Conservation (phyloP, 139 green algal species). For the Spirogloea muscicola region DNA sequence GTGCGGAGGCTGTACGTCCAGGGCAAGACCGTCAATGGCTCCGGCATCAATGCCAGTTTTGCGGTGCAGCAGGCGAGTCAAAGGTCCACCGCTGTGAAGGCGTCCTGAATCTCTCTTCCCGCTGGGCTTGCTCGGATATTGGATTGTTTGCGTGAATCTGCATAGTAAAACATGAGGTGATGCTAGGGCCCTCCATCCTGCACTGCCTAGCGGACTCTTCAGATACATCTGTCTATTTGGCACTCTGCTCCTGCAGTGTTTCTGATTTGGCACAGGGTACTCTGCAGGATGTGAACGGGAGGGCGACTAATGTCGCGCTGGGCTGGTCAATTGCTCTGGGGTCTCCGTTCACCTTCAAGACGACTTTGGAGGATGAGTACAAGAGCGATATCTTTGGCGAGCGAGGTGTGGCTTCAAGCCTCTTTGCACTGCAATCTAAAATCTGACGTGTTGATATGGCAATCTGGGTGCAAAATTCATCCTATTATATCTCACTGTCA, state of each 20-base stretch:
- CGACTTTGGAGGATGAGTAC: slow-evolving; percentile 98
- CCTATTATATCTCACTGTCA: background rate
- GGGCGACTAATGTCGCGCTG: slow-evolving; percentile 89
- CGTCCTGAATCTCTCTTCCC: too few species aligned
- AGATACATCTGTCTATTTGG: too few species aligned
- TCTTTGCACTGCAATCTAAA: background rate
- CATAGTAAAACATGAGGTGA: too few species aligned
- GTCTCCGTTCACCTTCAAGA: slow-evolving; percentile 95
- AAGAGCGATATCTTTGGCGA: slow-evolving; percentile 99
- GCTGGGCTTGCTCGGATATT: too few species aligned
- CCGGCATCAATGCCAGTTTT: slow-evolving; percentile 99
- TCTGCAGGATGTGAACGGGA: slow-evolving; percentile 83
- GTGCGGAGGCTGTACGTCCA: slow-evolving; percentile 97
- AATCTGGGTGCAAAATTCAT: background rate
- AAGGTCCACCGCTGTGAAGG: too few species aligned
- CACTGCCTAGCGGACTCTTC: too few species aligned
- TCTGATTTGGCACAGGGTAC: slow-evolving; percentile 14
- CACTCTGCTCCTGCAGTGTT: too few species aligned
- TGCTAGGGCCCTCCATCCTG: too few species aligned
- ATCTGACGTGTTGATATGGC: background rate
- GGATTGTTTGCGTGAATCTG: too few species aligned
- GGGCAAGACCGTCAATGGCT: slow-evolving; percentile 95
- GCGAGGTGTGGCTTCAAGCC: slow-evolving; percentile 52
- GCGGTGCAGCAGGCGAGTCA: slow-evolving; percentile 98
- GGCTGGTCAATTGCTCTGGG: slow-evolving; percentile 94